Conservation (phyloP, 257 asterid species). For the Gentiana dahurica region DNA sequence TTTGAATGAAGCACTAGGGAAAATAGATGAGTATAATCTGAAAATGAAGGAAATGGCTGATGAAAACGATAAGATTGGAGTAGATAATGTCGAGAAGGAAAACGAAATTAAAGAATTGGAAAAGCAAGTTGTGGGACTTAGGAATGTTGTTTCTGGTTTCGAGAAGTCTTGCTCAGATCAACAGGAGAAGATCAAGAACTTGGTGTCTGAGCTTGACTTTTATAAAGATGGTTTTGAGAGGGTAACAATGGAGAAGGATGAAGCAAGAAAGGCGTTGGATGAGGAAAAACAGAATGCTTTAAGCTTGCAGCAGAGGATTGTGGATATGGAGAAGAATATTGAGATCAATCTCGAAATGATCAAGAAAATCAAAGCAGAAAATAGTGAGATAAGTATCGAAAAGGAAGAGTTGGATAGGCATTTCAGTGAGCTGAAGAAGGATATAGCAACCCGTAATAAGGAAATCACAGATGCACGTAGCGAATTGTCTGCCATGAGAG, state of each 20-base stretch:
- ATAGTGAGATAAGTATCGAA: constrained; percentile 17
- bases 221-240: constrained; percentile 24
- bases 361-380: constrained; percentile 33
- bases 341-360: constrained; percentile 15
- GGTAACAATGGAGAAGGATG: constrained; percentile 34
- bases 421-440: constrained; percentile 31
- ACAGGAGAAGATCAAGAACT: constrained; percentile 21
- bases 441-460: constrained; percentile 26
- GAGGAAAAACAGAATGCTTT: constrained; percentile 31
- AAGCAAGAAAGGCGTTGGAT: constrained; percentile 14
- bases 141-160: constrained; percentile 20
- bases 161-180: constrained; percentile 21
- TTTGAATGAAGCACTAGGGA: constrained; percentile 24
- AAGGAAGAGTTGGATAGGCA: constrained; percentile 34
- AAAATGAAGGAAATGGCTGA: constrained; percentile 23
- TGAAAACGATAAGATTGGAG: constrained; percentile 32
- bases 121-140: constrained; percentile 30
- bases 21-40: constrained; percentile 23
- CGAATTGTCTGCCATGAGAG: constrained; percentile 24
- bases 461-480: constrained; percentile 19
- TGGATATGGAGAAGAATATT: constrained; percentile 33
- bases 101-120: constrained; percentile 31
- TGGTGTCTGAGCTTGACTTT: constrained; percentile 36
- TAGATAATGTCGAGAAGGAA: constrained; percentile 29
- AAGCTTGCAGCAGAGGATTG: constrained; percentile 27